phyloP scores from a whole-genome alignment of 176 grass and related monocot genomes.

The Hyparrhenia diplandra region DNA sequence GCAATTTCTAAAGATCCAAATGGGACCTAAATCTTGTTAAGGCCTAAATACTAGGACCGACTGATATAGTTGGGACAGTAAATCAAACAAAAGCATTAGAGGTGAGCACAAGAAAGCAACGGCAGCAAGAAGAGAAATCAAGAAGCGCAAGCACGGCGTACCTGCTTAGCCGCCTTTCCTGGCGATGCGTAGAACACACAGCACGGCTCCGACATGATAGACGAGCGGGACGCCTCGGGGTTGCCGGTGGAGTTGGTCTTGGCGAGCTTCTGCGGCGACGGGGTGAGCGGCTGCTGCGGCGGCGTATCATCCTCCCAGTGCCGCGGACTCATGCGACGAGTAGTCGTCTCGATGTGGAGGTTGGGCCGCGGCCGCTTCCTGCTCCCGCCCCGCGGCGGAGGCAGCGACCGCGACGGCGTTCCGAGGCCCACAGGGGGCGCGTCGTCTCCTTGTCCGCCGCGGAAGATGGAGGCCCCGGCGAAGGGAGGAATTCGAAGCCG shows the following conservation, averaged over 20 bases:
- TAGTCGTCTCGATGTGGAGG: background rate
- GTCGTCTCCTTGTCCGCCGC: background rate
- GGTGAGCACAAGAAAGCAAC: no score
- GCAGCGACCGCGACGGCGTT: background rate
- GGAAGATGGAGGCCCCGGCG: background rate
- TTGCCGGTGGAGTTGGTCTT: background rate
- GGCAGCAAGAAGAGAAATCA: constrained; percentile 10
- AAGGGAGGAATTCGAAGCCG: background rate
- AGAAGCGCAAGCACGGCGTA: background rate
- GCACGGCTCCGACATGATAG: constrained; percentile 1
- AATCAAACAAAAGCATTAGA: no score
- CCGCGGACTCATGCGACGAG: background rate
- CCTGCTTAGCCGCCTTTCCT: constrained; percentile 16
- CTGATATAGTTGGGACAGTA: no score
- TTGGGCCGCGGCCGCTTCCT: background rate
- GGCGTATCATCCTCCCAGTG: background rate
- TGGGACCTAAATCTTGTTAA: no score
- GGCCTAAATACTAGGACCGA: no score
- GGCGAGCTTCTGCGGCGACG: constrained; percentile 18
- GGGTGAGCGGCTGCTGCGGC: background rate
- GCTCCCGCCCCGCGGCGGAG: background rate
- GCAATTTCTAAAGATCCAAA: no score
- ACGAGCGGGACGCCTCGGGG: constrained; percentile 9
- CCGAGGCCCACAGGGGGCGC: background rate
- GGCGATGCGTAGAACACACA: constrained; percentile 22